Evolutionary conservation across 352 stramenopile genomes (phyloP).

Genomic region (Phytophthora ohioensis): DNA sequence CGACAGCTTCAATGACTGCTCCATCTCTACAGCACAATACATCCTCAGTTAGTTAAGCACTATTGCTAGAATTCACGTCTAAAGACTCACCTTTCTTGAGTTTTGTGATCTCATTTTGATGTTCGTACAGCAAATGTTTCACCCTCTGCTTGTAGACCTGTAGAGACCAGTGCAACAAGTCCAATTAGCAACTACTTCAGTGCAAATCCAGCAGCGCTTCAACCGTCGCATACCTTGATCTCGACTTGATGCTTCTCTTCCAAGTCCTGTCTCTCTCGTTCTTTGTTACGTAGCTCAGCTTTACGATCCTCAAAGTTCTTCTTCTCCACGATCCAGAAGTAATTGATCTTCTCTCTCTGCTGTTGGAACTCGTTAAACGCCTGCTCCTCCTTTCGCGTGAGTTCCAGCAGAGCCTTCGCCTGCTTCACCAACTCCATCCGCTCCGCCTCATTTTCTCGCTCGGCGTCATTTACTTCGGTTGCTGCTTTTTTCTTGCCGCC

Average conservation of each 20-base stretch:
- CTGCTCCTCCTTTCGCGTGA: conserved; percentile 91
- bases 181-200: not conserved
- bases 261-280: conserved; percentile 94
- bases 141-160: conserved; percentile 95
- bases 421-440: conserved; percentile 79
- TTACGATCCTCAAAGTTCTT: conserved; percentile 96
- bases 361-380: conserved; percentile 97
- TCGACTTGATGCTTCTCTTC: conserved; percentile 96
- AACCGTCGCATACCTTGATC: conserved; percentile 81
- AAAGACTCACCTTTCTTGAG: conserved; percentile 78
- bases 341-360: conserved; percentile 96
- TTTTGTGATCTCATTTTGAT: conserved; percentile 94
- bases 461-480: conserved; percentile 62
- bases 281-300: conserved; percentile 94
- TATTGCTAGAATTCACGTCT: not conserved
- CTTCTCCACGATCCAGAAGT: conserved; percentile 98
- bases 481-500: conserved; percentile 59
- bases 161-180: not conserved
- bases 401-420: conserved; percentile 77
- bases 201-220: not conserved
- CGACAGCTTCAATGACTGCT: conserved; percentile 89
- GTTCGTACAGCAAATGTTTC: conserved; percentile 96
- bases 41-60: not conserved
- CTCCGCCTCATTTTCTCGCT: conserved; percentile 73
- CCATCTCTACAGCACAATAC: conserved; percentile 57